Conservation (phyloP, 106 monocot genomes). For the Dactylorhiza incarnata region DNA sequence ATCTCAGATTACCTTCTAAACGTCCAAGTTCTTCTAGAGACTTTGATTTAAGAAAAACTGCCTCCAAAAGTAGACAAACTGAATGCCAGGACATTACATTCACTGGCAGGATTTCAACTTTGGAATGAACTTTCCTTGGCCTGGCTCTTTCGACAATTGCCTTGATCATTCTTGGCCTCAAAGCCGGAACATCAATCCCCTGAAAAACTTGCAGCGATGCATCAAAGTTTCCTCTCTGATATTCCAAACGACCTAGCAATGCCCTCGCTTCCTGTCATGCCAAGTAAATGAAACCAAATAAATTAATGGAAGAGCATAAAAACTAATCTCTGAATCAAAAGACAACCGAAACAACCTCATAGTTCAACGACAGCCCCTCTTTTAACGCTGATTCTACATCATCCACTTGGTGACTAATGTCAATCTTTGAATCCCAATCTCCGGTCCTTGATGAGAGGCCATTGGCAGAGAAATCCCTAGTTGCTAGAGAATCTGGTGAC, state of each 20-base stretch:
- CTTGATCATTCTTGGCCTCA: constrained; percentile 56
- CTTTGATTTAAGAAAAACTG: constrained; percentile 74
- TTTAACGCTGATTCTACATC: constrained; percentile 71
- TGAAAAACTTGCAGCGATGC: constrained; percentile 87
- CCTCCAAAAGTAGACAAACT: constrained; percentile 73
- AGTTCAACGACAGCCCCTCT: constrained; percentile 78
- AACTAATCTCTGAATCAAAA: not conserved
- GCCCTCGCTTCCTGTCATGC: constrained; percentile 71
- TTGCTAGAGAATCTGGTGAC: constrained; percentile 74
- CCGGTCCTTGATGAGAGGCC: constrained; percentile 46
- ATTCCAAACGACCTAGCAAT: constrained; percentile 77
- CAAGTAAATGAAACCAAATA: not conserved
- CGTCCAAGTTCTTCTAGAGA: constrained; percentile 61
- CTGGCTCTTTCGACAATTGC: constrained; percentile 50
- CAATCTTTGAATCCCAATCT: constrained; percentile 48
- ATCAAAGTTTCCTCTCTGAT: constrained; percentile 79
- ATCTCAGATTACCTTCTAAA: constrained; percentile 41
- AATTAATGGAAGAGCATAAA: not conserved
- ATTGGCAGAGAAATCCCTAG: constrained; percentile 75
- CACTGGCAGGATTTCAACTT: constrained; percentile 20
- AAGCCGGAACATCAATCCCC: constrained; percentile 55
- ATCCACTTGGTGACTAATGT: constrained; percentile 51
- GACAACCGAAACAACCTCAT: constrained; percentile 48
- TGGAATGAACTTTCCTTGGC: constrained; percentile 27
- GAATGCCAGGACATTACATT: constrained; percentile 79